Base-by-base conservation (phyloP, 306 rosid species). In the Lathyrus sativus region DNA sequence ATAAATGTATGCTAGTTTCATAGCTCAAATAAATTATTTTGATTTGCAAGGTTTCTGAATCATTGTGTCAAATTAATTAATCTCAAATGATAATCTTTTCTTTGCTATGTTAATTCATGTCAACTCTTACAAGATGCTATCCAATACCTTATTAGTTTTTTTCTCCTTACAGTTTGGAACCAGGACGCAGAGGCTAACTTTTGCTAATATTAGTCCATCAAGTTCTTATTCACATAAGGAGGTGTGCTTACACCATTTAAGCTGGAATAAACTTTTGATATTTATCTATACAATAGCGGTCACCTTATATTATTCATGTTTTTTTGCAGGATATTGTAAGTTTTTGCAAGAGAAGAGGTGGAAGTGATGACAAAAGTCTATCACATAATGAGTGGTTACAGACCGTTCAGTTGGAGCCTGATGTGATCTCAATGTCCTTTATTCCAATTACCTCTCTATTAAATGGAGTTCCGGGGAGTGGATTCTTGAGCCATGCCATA, bases 401-500 rank as follows among this genome's bases (percentile, higher is more conserved):
- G 60, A 85, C 86, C 67, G 96, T 93, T 76, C 98, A 90, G 83
- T 70, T 12, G 14, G 91, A 88, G 82, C 96, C 98, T 63, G 96
- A 90, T 80, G 97, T 86, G 72, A 93, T 93, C 82, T 83, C 96
- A 76, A 86, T 93, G 97, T 88, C 98, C 49, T 90, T 93, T 64
- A 86, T 93, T 76, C 98, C 98, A 51, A 82, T 93, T 67, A 90
- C 97, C 11, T 90, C 98, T 85, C 78, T 93, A 58, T 76, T 93
- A 71, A 90, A 90, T 73, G 98, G 98, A 78, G 96, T 93, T 38
- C 96, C 86, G 0, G 98, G 98, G 75, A 88, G 98, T 78, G 98
- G 98, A 78, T 93, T 93, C 84, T 84, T 93, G 83, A 90, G 96
- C 83, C 98, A 93, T 78, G 98, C 98, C 73, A 88, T 93, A 72